Evolutionary conservation across 495 filamentous ascomycete species (phyloP).

Genomic region (Hypoxylon rickii): DNA sequence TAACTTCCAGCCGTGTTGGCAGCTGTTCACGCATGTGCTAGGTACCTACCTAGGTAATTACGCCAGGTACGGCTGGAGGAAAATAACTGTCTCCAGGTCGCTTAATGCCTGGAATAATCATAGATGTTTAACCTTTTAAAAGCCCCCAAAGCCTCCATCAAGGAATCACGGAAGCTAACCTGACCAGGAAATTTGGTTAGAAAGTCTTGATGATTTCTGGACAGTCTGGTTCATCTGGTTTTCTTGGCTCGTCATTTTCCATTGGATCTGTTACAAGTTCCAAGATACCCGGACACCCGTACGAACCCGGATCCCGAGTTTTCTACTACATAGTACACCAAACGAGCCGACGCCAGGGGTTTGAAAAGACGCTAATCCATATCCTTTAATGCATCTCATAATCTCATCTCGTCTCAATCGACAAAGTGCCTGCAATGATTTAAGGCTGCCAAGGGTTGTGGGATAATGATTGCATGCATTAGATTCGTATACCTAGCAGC

Average conservation of each 20-base stretch:
- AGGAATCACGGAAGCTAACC: constrained; percentile 14
- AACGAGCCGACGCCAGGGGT: constrained; percentile 18
- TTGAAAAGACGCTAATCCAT: neutral
- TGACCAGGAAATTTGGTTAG: constrained; percentile 9
- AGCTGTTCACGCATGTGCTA: no score
- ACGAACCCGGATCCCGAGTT: neutral
- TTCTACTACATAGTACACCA: neutral
- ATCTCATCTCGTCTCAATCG: constrained; percentile 17
- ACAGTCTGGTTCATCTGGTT: no score
- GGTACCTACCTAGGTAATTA: no score
- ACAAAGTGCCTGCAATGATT: constrained; percentile 2
- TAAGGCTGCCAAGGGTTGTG: constrained; percentile 12
- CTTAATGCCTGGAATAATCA: constrained; percentile 11
- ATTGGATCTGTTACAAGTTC: constrained; percentile 14
- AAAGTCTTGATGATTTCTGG: constrained; percentile 25
- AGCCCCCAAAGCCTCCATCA: no score
- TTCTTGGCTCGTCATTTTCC: neutral
- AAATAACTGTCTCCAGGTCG: no score
- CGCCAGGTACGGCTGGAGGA: no score
- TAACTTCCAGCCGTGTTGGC: no score
- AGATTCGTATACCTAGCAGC: no score
- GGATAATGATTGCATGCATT: no score
- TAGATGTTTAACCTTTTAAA: constrained; percentile 1
- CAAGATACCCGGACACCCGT: constrained; percentile 9
- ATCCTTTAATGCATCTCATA: constrained; percentile 24